Evolutionary conservation across 2,329 filamentous ascomycete species (phyloP).

Genomic region (Stemphylium vesicarium): DNA sequence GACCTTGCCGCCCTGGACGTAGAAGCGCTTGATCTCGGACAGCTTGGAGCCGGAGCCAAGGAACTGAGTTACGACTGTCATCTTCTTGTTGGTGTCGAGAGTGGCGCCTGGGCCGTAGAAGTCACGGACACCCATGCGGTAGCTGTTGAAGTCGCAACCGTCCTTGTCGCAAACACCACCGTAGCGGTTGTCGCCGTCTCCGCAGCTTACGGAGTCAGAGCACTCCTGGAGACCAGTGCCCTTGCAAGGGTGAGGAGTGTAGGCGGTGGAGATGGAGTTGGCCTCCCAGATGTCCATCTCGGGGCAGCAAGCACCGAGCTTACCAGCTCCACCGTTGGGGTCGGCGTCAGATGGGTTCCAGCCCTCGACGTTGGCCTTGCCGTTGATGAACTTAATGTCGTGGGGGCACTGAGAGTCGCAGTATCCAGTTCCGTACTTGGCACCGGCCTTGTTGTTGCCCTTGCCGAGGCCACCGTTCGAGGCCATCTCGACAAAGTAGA

Average conservation of each 20-base stretch:
- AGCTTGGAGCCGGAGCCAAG: constrained; percentile 52
- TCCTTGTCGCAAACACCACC: constrained; percentile 70
- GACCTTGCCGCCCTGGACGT: constrained; percentile 58
- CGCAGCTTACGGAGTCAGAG: constrained; percentile 51
- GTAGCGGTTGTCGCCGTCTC: constrained; percentile 60
- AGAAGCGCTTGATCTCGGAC: constrained; percentile 57
- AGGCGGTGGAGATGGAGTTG: constrained; percentile 68
- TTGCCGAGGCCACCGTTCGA: constrained; percentile 59
- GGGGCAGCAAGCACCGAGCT: constrained; percentile 67
- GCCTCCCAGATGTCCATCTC: constrained; percentile 77
- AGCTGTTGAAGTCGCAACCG: constrained; percentile 68
- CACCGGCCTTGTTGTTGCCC: constrained; percentile 59
- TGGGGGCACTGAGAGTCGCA: constrained; percentile 51
- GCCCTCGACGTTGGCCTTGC: constrained; percentile 61
- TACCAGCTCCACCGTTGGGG: constrained; percentile 60
- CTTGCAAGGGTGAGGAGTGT: constrained; percentile 70
- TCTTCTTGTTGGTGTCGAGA: constrained; percentile 52
- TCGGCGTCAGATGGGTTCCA: constrained; percentile 62
- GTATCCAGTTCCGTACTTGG: constrained; percentile 65
- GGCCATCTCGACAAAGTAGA: constrained; percentile 64
- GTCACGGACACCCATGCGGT: constrained; percentile 67
- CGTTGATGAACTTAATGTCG: constrained; percentile 61
- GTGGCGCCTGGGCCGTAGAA: constrained; percentile 67
- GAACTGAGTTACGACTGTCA: constrained; percentile 62
- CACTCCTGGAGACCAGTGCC: constrained; percentile 60